A percentile compares a stretch with the other conserved stretches of the same genome.
These are phyloP conservation scores for Cystoisospora suis DNA, from an alignment of 169 alveolate species.

Conservation along the genomic window DNA sequence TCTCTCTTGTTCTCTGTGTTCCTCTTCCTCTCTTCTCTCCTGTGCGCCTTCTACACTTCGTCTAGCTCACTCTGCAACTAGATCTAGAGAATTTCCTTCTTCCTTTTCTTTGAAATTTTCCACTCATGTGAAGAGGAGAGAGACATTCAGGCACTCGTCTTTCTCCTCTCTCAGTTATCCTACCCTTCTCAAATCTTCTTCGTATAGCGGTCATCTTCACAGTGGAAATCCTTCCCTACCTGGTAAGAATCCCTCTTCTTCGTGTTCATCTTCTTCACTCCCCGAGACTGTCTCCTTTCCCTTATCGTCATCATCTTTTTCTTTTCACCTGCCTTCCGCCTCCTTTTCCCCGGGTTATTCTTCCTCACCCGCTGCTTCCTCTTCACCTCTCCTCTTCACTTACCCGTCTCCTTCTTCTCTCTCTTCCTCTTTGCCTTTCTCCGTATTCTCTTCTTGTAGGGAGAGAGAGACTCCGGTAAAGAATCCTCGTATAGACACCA, in stretches of 20 bases:
- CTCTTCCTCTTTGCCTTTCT: background rate
- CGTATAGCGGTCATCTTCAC: too few relatives aligned
- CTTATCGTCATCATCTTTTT: background rate
- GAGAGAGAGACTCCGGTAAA: background rate
- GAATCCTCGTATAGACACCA: background rate
- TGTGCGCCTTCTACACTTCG: background rate
- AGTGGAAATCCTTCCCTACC: too few relatives aligned
- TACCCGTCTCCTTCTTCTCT: background rate
- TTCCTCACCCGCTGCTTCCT: background rate
- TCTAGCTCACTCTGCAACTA: background rate
- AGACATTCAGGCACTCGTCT: too few relatives aligned
- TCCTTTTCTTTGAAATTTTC: too few relatives aligned
- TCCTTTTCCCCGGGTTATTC: background rate
- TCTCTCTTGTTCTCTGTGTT: background rate
- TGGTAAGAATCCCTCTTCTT: too few relatives aligned
- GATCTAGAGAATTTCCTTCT: too few relatives aligned
- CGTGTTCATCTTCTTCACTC: background rate
- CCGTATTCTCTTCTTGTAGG: background rate
- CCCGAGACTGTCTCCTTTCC: background rate
- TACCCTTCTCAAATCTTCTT: too few relatives aligned
- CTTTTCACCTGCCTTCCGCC: background rate
- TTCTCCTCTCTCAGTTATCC: too few relatives aligned
- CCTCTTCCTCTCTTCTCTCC: background rate
- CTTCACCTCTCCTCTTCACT: background rate
- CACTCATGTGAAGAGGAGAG: too few relatives aligned